Conservation (phyloP, 305 asterid species). For the Solanum hybrid region DNA sequence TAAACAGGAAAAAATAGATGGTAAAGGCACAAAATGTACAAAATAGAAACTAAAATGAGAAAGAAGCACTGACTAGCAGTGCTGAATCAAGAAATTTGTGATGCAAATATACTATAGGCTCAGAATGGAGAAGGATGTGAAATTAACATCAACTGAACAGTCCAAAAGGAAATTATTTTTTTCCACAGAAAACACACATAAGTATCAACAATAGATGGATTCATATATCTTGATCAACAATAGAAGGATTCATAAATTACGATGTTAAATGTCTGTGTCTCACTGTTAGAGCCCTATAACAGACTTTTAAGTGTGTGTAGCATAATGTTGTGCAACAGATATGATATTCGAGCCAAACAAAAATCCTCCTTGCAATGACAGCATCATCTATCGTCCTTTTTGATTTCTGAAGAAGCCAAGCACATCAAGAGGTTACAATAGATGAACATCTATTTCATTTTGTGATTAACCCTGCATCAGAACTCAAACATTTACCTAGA, state of each 20-base stretch:
- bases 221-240: background rate
- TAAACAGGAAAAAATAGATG: background rate
- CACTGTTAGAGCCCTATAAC: background rate
- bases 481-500: background rate
- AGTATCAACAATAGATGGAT: background rate
- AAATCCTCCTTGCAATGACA: background rate
- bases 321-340: background rate
- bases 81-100: background rate
- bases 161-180: background rate
- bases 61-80: background rate
- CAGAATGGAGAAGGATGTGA: background rate
- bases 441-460: background rate
- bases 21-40: background rate
- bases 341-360: background rate
- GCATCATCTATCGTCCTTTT: background rate
- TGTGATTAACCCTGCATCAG: background rate
- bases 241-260: background rate
- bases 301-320: background rate
- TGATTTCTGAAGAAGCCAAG: background rate
- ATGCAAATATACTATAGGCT: background rate
- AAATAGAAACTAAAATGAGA: background rate
- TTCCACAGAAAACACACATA: background rate
- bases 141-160: background rate
- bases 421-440: background rate
- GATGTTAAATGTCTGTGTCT: background rate